Percentiles rank a stretch among this genome's conserved stretches.
Conservation (phyloP, 805 yeast genomes). For the Ogataea minuta region DNA sequence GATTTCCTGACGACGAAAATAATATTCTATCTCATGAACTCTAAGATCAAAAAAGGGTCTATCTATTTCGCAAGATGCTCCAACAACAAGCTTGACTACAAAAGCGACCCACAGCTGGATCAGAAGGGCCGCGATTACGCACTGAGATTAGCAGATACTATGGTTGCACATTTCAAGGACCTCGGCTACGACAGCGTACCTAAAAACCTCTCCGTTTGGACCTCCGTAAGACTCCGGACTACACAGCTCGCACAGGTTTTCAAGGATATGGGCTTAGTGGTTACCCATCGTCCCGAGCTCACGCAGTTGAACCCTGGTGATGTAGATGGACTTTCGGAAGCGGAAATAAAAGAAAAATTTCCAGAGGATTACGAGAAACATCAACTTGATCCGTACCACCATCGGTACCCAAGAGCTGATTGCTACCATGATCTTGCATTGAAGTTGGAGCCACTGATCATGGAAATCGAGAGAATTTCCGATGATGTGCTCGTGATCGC, state of each 20-base stretch:
- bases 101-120: constrained; percentile 79
- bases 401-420: constrained; percentile 87
- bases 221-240: constrained; percentile 85
- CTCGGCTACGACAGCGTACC: constrained; percentile 27
- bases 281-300: constrained; percentile 76
- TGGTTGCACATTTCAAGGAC: constrained; percentile 37
- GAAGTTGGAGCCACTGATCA: constrained; percentile 85
- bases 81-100: constrained; percentile 52
- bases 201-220: constrained; percentile 74
- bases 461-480: constrained; percentile 91
- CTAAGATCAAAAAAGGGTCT: constrained; percentile 81
- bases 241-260: constrained; percentile 74
- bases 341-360: constrained; percentile 54
- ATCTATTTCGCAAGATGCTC: constrained; percentile 91
- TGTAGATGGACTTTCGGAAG: constrained; percentile 65
- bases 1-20: constrained; percentile 91
- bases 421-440: constrained; percentile 95
- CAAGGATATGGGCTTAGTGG: constrained; percentile 57
- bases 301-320: constrained; percentile 89
- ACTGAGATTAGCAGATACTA: constrained; percentile 55
- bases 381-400: constrained; percentile 83
- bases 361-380: constrained; percentile 72
- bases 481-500: constrained; percentile 89
- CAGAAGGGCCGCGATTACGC: constrained; percentile 73
- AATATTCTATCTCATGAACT: constrained; percentile 87